These are phyloP conservation scores for Phragmites australis DNA, from an alignment of 176 grass and related monocot genomes.

Conservation along the genomic window DNA sequence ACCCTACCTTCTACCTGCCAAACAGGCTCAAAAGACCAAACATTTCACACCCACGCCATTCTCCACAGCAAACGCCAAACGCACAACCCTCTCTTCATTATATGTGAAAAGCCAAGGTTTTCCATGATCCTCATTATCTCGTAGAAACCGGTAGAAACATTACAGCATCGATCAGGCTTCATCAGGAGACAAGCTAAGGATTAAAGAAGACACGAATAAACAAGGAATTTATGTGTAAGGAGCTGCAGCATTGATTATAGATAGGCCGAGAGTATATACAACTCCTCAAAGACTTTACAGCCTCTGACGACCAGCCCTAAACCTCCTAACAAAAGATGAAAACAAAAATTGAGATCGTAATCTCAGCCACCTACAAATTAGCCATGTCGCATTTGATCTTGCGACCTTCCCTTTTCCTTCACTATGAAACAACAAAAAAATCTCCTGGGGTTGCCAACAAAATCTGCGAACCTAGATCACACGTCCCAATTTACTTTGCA, in stretches of 20 bases:
- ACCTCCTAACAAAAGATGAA: slow-evolving; percentile 15
- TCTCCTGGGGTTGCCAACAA: slow-evolving; percentile 34
- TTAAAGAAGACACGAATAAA: neutral
- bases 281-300: slow-evolving; percentile 46
- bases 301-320: slow-evolving; percentile 9
- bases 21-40: no score
- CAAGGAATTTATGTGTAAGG: neutral
- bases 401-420: slow-evolving; percentile 38
- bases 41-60: no score
- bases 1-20: no score
- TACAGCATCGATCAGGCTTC: neutral
- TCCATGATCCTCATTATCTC: neutral
- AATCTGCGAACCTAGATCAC: slow-evolving; percentile 43
- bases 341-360: slow-evolving; percentile 41
- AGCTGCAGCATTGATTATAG: slow-evolving; percentile 49
- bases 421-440: slow-evolving; percentile 49
- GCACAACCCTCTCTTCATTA: neutral
- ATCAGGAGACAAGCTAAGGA: neutral
- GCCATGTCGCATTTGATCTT: slow-evolving; percentile 47
- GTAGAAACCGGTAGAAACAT: neutral
- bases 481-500: slow-evolving; percentile 59
- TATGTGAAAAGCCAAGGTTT: neutral
- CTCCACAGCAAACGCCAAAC: neutral
- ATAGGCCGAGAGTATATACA: slow-evolving; percentile 45
- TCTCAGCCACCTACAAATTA: slow-evolving; percentile 53